Evolutionary conservation across 208 protist species (phyloP).

Genomic region (Trypanosoma mega): DNA sequence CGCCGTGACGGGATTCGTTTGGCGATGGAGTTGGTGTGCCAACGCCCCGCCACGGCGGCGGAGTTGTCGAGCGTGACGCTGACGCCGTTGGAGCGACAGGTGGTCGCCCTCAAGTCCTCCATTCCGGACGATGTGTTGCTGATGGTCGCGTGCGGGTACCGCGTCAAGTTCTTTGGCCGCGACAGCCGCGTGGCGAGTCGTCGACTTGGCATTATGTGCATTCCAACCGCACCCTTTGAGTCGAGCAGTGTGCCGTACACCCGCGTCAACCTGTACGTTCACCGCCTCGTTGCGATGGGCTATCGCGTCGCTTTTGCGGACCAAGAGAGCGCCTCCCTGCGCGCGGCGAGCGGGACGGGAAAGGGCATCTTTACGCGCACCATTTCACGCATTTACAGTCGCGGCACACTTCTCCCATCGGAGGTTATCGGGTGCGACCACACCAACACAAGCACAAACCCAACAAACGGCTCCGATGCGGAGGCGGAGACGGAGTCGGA

Average conservation of each 20-base stretch:
- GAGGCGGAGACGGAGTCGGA: slow-evolving; percentile 16
- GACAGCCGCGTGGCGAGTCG: slow-evolving; percentile 84
- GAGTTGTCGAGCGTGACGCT: slow-evolving; percentile 44
- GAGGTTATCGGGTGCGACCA: slow-evolving; percentile 38
- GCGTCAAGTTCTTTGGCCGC: slow-evolving; percentile 79
- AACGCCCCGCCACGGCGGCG: slow-evolving; percentile 23
- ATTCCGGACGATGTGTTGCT: slow-evolving; percentile 62
- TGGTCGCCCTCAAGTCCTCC: slow-evolving; percentile 58
- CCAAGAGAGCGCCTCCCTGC: slow-evolving; percentile 82
- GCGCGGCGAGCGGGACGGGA: slow-evolving; percentile 54
- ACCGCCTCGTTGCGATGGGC: slow-evolving; percentile 85
- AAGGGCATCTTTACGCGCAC: slow-evolving; percentile 75
- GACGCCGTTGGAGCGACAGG: slow-evolving; percentile 83
- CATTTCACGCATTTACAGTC: slow-evolving; percentile 78
- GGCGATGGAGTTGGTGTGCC: slow-evolving; percentile 67
- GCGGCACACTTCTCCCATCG: slow-evolving; percentile 73
- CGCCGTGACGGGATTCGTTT: slow-evolving; percentile 33
- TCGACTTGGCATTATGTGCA: slow-evolving; percentile 86
- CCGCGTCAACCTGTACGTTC: slow-evolving; percentile 76
- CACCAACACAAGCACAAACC: background rate
- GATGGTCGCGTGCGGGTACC: slow-evolving; percentile 87
- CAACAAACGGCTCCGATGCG: background rate
- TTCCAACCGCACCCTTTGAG: slow-evolving; percentile 74
- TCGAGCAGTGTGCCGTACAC: slow-evolving; percentile 83
- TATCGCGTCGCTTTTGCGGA: slow-evolving; percentile 89